These are phyloP conservation scores for Phoma sp. DNA, from an alignment of 2,329 filamentous ascomycete genomes.

Conservation along the genomic window DNA sequence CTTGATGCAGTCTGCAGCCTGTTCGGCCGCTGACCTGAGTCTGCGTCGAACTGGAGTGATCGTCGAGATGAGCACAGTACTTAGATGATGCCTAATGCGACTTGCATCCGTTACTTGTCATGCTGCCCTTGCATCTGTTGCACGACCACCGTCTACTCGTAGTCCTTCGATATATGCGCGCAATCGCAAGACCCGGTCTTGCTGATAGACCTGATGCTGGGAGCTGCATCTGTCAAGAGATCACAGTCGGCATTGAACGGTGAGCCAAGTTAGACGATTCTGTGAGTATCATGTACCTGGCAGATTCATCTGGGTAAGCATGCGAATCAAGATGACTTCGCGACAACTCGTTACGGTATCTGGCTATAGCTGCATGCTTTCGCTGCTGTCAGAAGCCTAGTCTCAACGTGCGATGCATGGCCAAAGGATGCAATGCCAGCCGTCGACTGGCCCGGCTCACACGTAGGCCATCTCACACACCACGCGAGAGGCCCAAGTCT, in stretches of 20 bases:
- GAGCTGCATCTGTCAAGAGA: slow-evolving; percentile 1
- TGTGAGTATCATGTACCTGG: neutral
- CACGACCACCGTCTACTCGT: neutral
- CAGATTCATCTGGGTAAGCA: neutral
- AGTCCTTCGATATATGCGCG: slow-evolving; percentile 8
- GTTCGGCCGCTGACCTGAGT: neutral
- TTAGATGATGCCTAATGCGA: neutral
- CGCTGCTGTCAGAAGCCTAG: neutral
- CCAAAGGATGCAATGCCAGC: neutral
- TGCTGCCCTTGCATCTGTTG: slow-evolving; percentile 6
- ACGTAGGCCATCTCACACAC: neutral
- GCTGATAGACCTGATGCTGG: neutral
- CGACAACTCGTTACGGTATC: neutral
- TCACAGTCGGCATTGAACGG: neutral
- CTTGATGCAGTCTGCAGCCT: neutral
- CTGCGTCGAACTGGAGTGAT: neutral
- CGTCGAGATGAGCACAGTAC: slow-evolving; percentile 3
- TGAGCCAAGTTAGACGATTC: neutral
- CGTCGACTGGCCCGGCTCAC: neutral
- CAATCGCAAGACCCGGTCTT: slow-evolving; percentile 3
- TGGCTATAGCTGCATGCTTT: slow-evolving; percentile 3
- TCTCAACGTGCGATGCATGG: neutral
- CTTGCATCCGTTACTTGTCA: slow-evolving; percentile 16
- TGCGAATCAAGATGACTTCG: neutral
- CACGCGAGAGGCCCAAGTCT: neutral